Evolutionary conservation across 2,329 filamentous ascomycete species (phyloP), one percentile per base, ranked within the genome.

Genomic region (Talaromyces sp.): DNA sequence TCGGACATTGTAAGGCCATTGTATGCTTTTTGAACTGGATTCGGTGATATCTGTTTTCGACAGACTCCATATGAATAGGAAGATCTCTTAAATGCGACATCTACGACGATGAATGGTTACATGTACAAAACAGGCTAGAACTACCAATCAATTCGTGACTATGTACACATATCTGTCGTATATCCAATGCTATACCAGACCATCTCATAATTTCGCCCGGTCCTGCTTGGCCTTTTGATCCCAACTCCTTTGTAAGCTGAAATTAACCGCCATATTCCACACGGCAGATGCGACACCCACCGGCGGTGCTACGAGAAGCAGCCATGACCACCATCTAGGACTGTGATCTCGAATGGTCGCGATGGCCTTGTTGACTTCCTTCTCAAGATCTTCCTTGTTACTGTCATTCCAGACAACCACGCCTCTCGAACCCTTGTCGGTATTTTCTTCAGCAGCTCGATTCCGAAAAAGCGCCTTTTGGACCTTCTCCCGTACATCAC

Each of bases 391-490:
- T 38, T 86, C 86, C 69, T 81, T 87, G 53, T 85, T 85, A 2
- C 85, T 85, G 76, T 97, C 93, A 76, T 99, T 99, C 90, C 90
- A 94, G 26, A 99, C 83, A 35, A 97, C 91, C 3, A 92, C 83
- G 0, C 92, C 93, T 54, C 81, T 83, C 7, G 78, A 80, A 48
- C 72, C 69, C 3, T 85, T 85, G 51, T 75, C 70, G 12, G 43
- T 50, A 27, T 54, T 56, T 29, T 61, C 53, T 50, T 62, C 57
- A 1, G 54, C 51, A 17, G 43, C 43, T 14, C 38, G 38, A 0
- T 72, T 56, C 52, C 91, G 80, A 53, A 83, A 85, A 75, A 89
- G 80, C 62, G 88, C 90, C 71, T 91, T 80, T 71, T 83, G 81
- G 19, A 90, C 92, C 82, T 97, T 97, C 67, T 89, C 85, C 65